phyloP scores from a whole-genome alignment of 495 filamentous ascomycete genomes.

The Aspergillus sclerotiicarbonarius region DNA sequence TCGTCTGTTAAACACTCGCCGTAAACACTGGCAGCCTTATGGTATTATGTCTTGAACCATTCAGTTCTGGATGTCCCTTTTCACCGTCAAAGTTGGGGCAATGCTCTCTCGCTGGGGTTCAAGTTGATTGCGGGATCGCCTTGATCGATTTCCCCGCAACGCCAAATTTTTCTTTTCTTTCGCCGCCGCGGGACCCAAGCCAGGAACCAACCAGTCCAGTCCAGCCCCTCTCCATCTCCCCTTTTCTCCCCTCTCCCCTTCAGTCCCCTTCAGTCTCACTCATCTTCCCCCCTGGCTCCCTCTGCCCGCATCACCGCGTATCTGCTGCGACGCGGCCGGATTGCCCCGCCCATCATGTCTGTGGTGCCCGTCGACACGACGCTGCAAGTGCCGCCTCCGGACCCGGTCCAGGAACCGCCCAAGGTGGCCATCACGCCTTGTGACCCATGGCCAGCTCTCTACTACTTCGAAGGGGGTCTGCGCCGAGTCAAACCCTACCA shows the following conservation, averaged over 20 bases:
- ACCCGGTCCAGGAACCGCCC: constrained; percentile 44
- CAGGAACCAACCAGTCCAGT: constrained; percentile 10
- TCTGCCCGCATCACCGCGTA: constrained; percentile 58
- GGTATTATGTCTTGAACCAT: too few relatives aligned
- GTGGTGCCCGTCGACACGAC: constrained; percentile 47
- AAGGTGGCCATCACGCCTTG: constrained; percentile 58
- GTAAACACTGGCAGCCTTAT: too few relatives aligned
- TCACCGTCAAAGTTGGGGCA: too few relatives aligned
- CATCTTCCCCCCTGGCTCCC: constrained; percentile 50
- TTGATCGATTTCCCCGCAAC: neutral
- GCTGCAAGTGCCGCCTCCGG: constrained; percentile 28
- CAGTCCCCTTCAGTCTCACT: constrained; percentile 3
- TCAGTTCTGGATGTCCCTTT: too few relatives aligned
- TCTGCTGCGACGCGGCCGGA: constrained; percentile 54
- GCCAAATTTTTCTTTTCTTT: constrained; percentile 8
- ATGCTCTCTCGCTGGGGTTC: too few relatives aligned
- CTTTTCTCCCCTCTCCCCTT: neutral
- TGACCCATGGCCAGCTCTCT: constrained; percentile 56
- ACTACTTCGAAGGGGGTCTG: constrained; percentile 74
- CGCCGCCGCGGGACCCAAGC: neutral
- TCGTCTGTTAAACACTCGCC: too few relatives aligned
- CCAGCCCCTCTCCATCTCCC: neutral
- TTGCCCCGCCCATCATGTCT: constrained; percentile 52
- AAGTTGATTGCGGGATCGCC: too few relatives aligned
- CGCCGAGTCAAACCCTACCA: constrained; percentile 81